Evolutionary conservation across 1,284 basidiomycete species (phyloP), one percentile per base, ranked within the genome.

Genomic region (Pascua sp.): DNA sequence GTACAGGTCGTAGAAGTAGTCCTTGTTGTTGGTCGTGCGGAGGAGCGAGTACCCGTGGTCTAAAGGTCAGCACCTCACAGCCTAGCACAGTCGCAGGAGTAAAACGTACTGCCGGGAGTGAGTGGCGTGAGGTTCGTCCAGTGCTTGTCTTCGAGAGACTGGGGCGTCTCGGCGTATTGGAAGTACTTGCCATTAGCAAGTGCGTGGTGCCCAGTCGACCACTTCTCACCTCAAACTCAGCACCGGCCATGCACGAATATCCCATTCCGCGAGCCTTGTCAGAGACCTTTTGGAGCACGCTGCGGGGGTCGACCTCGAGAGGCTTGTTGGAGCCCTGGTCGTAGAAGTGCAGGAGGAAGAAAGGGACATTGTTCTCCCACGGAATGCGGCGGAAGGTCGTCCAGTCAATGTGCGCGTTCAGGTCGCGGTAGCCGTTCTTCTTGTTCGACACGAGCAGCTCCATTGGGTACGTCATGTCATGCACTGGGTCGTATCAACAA

Each of bases 21-120:
- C 86, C 63, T 86, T 86, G 77, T 97, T 95, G 41, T 95, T 77
- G 49, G 91, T 89, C 0, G 91, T 90, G 37, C 91, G 82, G 7
- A 94, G 81, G n/a, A 94, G 79, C 4, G 91, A 94, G 69, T 94
- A 95, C 5, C 91, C 91, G 67, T 94, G 91, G 88, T 92, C 91
- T 94, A 7, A 7, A 32, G 24, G 24, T 32, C 24, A 32, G 24
- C 7, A 32, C 7, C 24, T 3, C 24, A 32, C 62, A 36, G 18
- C 15, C 41, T 12, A 61, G 51, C 17, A 11, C 5, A 47, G 32
- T 46, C 48, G 36, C 42, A 47, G 42, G 41, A 47, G 56, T 17
- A 32, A 5, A 45, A 81, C 89, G 70, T 69, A 94, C 91, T 97
- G 69, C 94, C 94, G 1, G 91, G 85, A 0, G 94, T 98, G 42